A percentile compares a stretch with the other conserved stretches of the same genome.
These are phyloP conservation scores for Cyathus striatus DNA, from an alignment of 768 basidiomycete genomes.

Conservation along the genomic window DNA sequence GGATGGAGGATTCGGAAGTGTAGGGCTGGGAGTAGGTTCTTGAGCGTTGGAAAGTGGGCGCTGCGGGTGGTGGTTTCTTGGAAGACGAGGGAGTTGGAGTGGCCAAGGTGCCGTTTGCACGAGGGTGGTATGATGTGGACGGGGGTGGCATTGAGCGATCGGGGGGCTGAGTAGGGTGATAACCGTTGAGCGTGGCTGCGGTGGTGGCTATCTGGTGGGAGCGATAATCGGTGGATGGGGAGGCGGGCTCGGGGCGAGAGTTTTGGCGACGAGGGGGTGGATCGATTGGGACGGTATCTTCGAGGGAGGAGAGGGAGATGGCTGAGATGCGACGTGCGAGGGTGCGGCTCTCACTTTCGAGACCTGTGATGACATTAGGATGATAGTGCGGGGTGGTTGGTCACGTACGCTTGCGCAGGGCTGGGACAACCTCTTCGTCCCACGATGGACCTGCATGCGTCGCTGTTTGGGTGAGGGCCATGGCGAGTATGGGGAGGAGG, in stretches of 20 bases:
- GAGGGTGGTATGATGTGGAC: slow-evolving; percentile 6
- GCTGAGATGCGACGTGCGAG: slow-evolving; percentile 74
- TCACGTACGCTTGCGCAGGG: slow-evolving; percentile 69
- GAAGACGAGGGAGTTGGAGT: slow-evolving; percentile 23
- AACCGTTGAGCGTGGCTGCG: neutral
- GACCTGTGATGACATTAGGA: slow-evolving; percentile 38
- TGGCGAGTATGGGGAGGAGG: too few species aligned
- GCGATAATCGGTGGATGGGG: neutral
- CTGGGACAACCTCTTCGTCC: slow-evolving; percentile 82
- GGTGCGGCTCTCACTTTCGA: slow-evolving; percentile 76
- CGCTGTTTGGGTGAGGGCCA: slow-evolving; percentile 41
- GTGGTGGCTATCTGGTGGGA: neutral
- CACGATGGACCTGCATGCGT: slow-evolving; percentile 49
- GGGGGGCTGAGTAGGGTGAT: neutral
- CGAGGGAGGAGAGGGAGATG: slow-evolving; percentile 56
- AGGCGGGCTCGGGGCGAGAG: neutral
- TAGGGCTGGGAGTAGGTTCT: slow-evolving; percentile 66
- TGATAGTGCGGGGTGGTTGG: slow-evolving; percentile 7
- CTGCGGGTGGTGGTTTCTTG: slow-evolving; percentile 21
- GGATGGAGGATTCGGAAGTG: slow-evolving; percentile 32
- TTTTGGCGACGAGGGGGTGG: neutral
- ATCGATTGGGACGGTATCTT: slow-evolving; percentile 24
- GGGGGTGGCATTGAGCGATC: neutral
- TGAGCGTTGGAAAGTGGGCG: slow-evolving; percentile 35
- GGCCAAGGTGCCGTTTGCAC: slow-evolving; percentile 12